Base-by-base conservation (phyloP, 495 filamentous ascomycete species). In the Chaetomium cochliodes region DNA sequence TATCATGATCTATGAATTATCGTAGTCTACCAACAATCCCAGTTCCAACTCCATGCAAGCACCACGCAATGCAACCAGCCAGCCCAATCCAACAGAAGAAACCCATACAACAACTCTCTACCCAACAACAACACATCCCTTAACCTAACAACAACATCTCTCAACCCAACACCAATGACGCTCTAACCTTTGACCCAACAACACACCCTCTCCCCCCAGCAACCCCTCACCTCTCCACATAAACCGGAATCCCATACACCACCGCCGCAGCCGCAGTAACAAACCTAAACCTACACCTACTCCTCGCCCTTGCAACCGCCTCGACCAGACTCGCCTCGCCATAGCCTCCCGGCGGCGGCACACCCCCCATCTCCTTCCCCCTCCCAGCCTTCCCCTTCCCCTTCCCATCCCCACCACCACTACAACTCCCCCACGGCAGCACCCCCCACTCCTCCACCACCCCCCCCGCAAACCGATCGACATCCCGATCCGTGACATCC, bases 401-500 rank as follows among this genome's bases (percentile, higher is more conserved):
- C 72, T 75, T 58, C 72, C 62, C 20, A 59, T n/a, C 33, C 18
- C 37, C 41, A 44, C 47, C 70, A 68, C 65, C 23, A 5, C 71
- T 65, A 16, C 80, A 77, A 0, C 68, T 70, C 23, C 78, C 80
- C 13, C 54, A 22, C 0, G 69, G 69, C 30, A 92, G 77, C 3
- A 98, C 72, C 16, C 94, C 94, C 94, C 94, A 98, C 60, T 87
- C 83, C 72, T 93, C 88, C 56, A 96, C 87, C 3, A 88, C 78
- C 18, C 83, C 78, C 25, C 85, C 85, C 0, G 92, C 87, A 72
- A 97, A 96, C 42, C 92, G 88, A 79, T 98, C 94, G 69, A 96
- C 94, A 73, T 98, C 94, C 67, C 89, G 89, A 69, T 98, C 94
- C 15, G 96, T 98, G 23, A 98, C 94, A 75, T 98, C 94, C 94